Base-by-base conservation (phyloP, 169 alveolate genomes). In the Babesia bovis region DNA sequence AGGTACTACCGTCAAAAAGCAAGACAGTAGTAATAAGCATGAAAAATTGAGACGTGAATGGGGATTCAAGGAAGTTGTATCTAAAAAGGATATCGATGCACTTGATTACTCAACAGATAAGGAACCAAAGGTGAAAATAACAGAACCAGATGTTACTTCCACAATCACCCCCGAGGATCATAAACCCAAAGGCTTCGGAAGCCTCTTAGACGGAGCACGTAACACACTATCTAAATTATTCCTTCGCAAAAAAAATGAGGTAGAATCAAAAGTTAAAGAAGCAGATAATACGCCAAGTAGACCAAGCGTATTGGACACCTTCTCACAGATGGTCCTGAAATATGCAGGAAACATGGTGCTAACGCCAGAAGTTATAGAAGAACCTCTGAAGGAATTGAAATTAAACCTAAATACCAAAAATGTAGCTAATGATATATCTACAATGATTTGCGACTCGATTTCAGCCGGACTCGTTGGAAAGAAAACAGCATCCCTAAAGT, bases 341-440 rank as follows among this genome's bases (percentile, higher is more conserved):
- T 78, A 78, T 30, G 81, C 87, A 10, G 87, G 87, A 0, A 78
- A 78, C 55, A 50, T 78, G 70, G 65, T 47, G 17, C 57, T 78
- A 13, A 68, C 82, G 0, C 74, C 61, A 32, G 88, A 69, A 32
- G 69, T 66, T 25, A 40, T 81, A 44, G 75, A 33, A 35, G 35
- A 71, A 13, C 84, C 88, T 3, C 19, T 81, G 50, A 56, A 61
- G 66, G 84, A 70, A 28, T 58, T 81, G 33, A 81, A 51, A 47
- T 23, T 49, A 15, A 60, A 40, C 40, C 41, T 81, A 38, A 44
- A 68, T 35, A 32, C 82, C 23, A 81, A 71, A 40, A 81, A 81
- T 49, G 88, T 81, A 9, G 83, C 88, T 5, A 68, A 47, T 25
- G 88, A 81, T 69, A 71, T 81, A 4, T 69, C 81, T 19, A 67